These are phyloP conservation scores for Exophiala lecanii-corni DNA, from an alignment of 2,329 filamentous ascomycete species.

Conservation along the genomic window DNA sequence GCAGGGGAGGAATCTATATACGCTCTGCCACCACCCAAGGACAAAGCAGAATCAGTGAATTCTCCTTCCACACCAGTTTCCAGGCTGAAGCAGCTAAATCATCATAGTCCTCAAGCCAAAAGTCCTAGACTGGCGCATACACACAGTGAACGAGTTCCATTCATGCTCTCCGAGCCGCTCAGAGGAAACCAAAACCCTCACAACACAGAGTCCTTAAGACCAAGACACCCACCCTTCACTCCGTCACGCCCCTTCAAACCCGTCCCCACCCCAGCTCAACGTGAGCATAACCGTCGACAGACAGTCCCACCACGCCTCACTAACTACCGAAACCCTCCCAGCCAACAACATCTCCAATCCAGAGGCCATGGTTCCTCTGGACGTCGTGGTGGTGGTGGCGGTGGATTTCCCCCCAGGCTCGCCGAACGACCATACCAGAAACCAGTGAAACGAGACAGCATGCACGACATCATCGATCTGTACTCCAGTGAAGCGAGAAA, in stretches of 20 bases:
- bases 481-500: conserved; percentile 6
- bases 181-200: background rate
- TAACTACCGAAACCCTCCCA: background rate
- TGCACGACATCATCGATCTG: conserved; percentile 17
- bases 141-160: background rate
- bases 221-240: too few relatives aligned
- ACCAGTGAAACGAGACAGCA: conserved; percentile 8
- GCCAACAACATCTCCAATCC: background rate
- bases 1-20: conserved; percentile 1
- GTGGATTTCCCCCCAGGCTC: background rate
- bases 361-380: background rate
- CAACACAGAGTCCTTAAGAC: too few relatives aligned
- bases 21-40: background rate
- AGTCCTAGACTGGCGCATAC: background rate
- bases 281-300: background rate
- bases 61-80: conserved; percentile 1
- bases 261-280: background rate
- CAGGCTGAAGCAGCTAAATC: background rate
- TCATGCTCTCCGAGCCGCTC: background rate
- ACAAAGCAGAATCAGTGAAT: conserved; percentile 4
- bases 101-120: background rate
- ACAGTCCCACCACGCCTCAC: background rate
- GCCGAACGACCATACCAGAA: background rate
- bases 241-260: background rate
- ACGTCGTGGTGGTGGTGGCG: background rate